Evolutionary conservation across 2,329 filamentous ascomycete species (phyloP).

Genomic region (Coniochaeta sp.): DNA sequence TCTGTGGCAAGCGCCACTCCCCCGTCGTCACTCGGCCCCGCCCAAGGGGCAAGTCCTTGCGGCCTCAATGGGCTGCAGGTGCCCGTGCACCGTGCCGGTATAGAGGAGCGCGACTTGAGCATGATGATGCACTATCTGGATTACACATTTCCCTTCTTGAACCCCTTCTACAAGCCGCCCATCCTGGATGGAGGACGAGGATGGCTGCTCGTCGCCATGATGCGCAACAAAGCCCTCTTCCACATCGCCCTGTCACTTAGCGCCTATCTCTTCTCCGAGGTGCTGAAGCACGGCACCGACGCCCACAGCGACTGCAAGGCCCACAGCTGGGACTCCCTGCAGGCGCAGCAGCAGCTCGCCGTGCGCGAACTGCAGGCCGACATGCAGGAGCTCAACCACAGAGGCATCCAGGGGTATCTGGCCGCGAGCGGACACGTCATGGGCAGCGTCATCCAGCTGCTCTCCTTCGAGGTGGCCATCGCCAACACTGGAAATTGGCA

Average conservation of each 20-base stretch:
- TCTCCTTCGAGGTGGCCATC: conserved; percentile 29
- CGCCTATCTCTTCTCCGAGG: conserved; percentile 47
- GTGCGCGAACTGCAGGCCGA: conserved; percentile 18
- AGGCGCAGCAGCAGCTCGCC: conserved; percentile 21
- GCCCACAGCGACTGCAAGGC: conserved; percentile 8
- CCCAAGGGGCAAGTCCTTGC: neutral
- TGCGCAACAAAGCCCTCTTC: conserved; percentile 49
- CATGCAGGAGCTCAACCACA: conserved; percentile 19
- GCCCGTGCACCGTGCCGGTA: neutral
- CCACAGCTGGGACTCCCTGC: conserved; percentile 14
- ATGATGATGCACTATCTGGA: conserved; percentile 55
- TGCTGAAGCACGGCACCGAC: conserved; percentile 21
- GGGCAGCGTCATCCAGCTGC: conserved; percentile 32
- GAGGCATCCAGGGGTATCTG: conserved; percentile 16
- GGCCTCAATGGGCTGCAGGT: neutral
- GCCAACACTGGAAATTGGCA: conserved; percentile 30
- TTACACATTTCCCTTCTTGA: conserved; percentile 54
- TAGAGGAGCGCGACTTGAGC: conserved; percentile 17
- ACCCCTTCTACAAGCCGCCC: conserved; percentile 54
- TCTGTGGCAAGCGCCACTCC: conserved; percentile 1
- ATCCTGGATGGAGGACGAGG: conserved; percentile 48
- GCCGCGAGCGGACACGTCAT: conserved; percentile 22
- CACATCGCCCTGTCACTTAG: conserved; percentile 49
- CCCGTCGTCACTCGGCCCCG: neutral
- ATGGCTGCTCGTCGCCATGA: conserved; percentile 52